Conservation (phyloP, 805 yeast species). For the Kodamaea jinghongensis region DNA sequence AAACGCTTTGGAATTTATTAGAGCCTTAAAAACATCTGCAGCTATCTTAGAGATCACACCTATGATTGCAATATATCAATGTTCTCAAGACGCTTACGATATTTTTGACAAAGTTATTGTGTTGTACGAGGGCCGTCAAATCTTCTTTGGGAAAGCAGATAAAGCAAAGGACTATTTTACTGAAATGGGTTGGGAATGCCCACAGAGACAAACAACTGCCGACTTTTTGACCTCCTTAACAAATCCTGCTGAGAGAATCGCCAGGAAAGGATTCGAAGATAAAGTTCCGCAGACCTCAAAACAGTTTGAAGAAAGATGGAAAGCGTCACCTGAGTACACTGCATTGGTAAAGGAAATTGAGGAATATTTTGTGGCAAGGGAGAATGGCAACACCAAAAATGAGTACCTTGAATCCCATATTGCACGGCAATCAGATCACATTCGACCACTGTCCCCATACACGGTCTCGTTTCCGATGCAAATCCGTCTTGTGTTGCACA, state of each 20-base stretch:
- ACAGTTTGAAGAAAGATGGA: slow-evolving; percentile 31
- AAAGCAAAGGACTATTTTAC: slow-evolving; percentile 43
- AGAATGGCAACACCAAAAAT: slow-evolving; percentile 14
- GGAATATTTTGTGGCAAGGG: slow-evolving; percentile 12
- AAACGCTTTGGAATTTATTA: slow-evolving; percentile 70
- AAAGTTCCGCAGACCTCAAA: slow-evolving; percentile 27
- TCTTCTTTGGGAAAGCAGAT: slow-evolving; percentile 54
- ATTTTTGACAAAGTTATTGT: slow-evolving; percentile 61
- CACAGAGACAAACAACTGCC: slow-evolving; percentile 41
- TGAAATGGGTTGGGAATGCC: slow-evolving; percentile 40
- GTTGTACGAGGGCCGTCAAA: slow-evolving; percentile 58
- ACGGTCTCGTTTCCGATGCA: slow-evolving; percentile 49
- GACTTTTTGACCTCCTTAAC: slow-evolving; percentile 32
- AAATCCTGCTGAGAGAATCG: slow-evolving; percentile 27
- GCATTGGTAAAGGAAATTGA: slow-evolving; percentile 27
- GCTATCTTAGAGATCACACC: slow-evolving; percentile 53
- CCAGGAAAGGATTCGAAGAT: slow-evolving; percentile 35
- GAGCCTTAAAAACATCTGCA: slow-evolving; percentile 60
- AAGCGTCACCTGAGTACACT: slow-evolving; percentile 25
- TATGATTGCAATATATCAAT: slow-evolving; percentile 65
- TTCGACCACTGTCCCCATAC: slow-evolving; percentile 34
- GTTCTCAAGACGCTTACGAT: slow-evolving; percentile 61
- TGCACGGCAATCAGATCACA: slow-evolving; percentile 45
- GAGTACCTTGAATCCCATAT: slow-evolving; percentile 14
- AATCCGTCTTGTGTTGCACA: slow-evolving; percentile 46